Conservation (phyloP, 2,329 filamentous ascomycete species). For the Daldinia sp. region DNA sequence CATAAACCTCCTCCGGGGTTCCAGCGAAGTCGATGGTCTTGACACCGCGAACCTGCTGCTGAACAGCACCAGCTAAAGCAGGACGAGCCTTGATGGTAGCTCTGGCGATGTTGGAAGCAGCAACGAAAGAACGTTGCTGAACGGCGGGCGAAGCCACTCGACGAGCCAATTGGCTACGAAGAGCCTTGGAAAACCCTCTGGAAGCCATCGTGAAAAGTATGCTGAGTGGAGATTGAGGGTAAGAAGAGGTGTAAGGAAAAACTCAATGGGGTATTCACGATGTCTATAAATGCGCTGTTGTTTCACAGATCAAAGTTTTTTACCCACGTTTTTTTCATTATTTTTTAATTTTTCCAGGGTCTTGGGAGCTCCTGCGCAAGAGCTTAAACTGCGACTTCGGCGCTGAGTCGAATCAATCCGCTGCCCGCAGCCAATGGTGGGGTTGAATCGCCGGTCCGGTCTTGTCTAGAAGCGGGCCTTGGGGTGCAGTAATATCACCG, state of each 20-base stretch:
- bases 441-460: conserved; percentile 33
- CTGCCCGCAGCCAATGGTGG: conserved; percentile 41
- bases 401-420: conserved; percentile 46
- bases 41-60: conserved; percentile 82
- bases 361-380: conserved; percentile 29
- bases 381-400: conserved; percentile 47
- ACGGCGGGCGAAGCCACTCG: conserved; percentile 71
- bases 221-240: conserved; percentile 51
- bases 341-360: conserved; percentile 33
- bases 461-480: conserved; percentile 11
- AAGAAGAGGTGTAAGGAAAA: conserved; percentile 47
- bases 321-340: conserved; percentile 28
- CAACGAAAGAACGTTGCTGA: conserved; percentile 73
- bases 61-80: conserved; percentile 59
- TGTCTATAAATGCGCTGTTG: conserved; percentile 17
- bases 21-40: conserved; percentile 99
- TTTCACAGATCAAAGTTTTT: conserved; percentile 21
- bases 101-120: conserved; percentile 68
- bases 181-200: conserved; percentile 76
- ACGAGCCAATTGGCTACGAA: conserved; percentile 72
- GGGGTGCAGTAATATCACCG: conserved; percentile 17
- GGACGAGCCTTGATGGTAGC: conserved; percentile 60
- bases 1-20: conserved; percentile 92
- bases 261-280: conserved; percentile 33
- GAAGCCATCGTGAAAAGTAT: conserved; percentile 76